Percentiles rank a stretch among this genome's conserved stretches.
Evolutionary conservation across 768 basidiomycete species (phyloP).

Genomic region (Termitomyces sp.): DNA sequence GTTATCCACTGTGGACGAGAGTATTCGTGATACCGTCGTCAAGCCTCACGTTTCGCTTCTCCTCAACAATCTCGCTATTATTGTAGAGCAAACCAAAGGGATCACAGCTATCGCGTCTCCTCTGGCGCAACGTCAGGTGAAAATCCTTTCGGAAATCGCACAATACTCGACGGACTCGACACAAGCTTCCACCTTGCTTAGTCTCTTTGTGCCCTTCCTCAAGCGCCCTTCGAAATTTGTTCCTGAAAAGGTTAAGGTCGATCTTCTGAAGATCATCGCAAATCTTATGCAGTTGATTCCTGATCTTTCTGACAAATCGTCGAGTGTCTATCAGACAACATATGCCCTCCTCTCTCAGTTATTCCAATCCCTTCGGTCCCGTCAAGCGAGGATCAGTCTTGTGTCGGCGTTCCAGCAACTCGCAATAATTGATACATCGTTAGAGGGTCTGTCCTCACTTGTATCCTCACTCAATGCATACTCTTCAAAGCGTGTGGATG

Average conservation of each 20-base stretch:
- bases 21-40: conserved; percentile 50
- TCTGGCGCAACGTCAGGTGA: conserved; percentile 78
- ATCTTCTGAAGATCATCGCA: conserved; percentile 70
- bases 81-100: conserved; percentile 63
- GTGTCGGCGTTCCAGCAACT: conserved; percentile 58
- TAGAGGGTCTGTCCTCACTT: conserved; percentile 49
- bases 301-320: conserved; percentile 46
- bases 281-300: conserved; percentile 66
- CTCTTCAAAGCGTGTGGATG: conserved; percentile 77
- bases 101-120: conserved; percentile 49
- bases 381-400: conserved; percentile 67
- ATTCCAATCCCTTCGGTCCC: conserved; percentile 73
- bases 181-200: conserved; percentile 72
- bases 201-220: conserved; percentile 75
- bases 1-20: conserved; percentile 47
- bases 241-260: conserved; percentile 82
- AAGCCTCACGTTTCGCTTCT: conserved; percentile 70
- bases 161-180: conserved; percentile 63
- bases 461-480: conserved; percentile 80
- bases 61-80: conserved; percentile 63
- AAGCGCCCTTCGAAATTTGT: conserved; percentile 73
- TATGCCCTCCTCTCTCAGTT: conserved; percentile 71
- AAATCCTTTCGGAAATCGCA: conserved; percentile 76
- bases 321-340: conserved; percentile 43
- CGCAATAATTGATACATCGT: conserved; percentile 39